Evolutionary conservation across 352 stramenopile genomes (phyloP), one percentile per base, ranked within the genome.

Genomic region (Thalassiosira pacifica): DNA sequence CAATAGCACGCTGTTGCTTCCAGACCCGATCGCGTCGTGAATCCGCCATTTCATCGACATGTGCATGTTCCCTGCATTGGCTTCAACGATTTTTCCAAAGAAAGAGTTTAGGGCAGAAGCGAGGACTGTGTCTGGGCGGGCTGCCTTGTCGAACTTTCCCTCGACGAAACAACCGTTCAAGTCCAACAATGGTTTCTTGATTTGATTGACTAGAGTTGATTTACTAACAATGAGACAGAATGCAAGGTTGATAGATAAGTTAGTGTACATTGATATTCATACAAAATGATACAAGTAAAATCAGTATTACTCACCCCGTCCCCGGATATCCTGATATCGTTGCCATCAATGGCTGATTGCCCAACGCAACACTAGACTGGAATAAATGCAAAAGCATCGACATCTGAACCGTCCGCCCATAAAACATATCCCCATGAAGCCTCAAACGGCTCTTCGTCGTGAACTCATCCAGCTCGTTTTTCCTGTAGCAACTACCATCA

Each of bases 121-220:
- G 16, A 88, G 27, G 22, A 85, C 57, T 11, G 68, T 75, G 26
- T 82, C 76, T 24, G 82, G 42, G 18, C 22, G 75, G 22, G 37
- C n/a, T 29, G 27, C 27, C 13, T 82, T 57, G 42, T 78, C 60
- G 29, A 88, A 85, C 45, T 88, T 88, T 16, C 77, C 68, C n/a
- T 69, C 59, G 32, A 88, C 82, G 26, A 88, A 83, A 34, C 37
- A 78, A 59, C 82, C 82, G 31, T 78, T 72, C 42, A 70, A 37
- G 13, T 79, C 13, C 0, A 13, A 18, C 0, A 88, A 32, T 27
- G 64, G 76, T 59, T 83, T 80, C 16, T 67, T 76, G 16, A 88
- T 73, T 64, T 88, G 82, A 57, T 80, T 66, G 0, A 86, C 57
- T n/a, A 88, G 42, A 22, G 76, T 55, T 24, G 76, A 69, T 71